Evolutionary conservation across 495 filamentous ascomycete genomes (phyloP).

Genomic region (Aspergillus hancockii): DNA sequence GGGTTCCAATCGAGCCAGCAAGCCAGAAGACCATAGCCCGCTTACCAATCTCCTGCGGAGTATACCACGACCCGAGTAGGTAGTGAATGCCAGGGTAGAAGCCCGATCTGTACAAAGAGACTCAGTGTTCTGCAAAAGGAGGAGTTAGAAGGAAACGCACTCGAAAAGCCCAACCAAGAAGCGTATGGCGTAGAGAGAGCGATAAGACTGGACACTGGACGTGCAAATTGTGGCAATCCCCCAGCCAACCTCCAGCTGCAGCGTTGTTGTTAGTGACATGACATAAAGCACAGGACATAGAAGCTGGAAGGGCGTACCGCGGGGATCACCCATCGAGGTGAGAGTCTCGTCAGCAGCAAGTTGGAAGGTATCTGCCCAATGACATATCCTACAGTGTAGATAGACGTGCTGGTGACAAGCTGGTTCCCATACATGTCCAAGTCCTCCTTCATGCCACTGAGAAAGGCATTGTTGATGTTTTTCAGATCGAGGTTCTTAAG

Average conservation of each 20-base stretch:
- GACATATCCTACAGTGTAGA: constrained; percentile 60
- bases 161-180: constrained; percentile 52
- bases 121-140: neutral
- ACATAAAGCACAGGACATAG: neutral
- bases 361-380: constrained; percentile 58
- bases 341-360: constrained; percentile 50
- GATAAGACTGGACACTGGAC: constrained; percentile 38
- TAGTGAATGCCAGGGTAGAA: constrained; percentile 20
- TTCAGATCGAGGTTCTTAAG: constrained; percentile 53
- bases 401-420: constrained; percentile 34
- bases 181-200: constrained; percentile 50
- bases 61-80: constrained; percentile 26
- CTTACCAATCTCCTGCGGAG: constrained; percentile 19
- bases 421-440: constrained; percentile 50
- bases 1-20: constrained; percentile 15
- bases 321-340: constrained; percentile 39
- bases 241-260: constrained; percentile 50
- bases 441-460: constrained; percentile 45
- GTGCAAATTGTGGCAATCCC: constrained; percentile 45
- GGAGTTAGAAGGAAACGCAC: constrained; percentile 7
- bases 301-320: constrained; percentile 9
- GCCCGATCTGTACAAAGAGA: constrained; percentile 17
- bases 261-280: neutral
- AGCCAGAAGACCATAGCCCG: constrained; percentile 20
- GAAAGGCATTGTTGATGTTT: constrained; percentile 53